Evolutionary conservation across 768 basidiomycete species (phyloP).

Genomic region (Suillus cothurnatus): DNA sequence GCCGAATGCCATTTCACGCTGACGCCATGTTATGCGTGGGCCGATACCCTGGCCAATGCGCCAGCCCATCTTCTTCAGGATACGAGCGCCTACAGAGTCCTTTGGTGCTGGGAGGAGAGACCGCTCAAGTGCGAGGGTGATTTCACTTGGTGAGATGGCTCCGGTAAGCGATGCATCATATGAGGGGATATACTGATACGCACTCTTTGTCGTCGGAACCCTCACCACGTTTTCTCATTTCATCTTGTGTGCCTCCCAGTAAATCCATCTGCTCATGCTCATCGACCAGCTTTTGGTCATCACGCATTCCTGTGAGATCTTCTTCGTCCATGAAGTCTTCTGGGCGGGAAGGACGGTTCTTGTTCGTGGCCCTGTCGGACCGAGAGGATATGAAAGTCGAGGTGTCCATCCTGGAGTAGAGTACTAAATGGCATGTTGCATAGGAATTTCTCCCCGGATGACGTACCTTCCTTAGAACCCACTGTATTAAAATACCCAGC

Average conservation of each 20-base stretch:
- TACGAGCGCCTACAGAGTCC: slow-evolving; percentile 80
- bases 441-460: background rate
- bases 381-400: slow-evolving; percentile 92
- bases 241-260: slow-evolving; percentile 56
- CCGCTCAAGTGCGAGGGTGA: slow-evolving; percentile 61
- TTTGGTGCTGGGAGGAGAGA: slow-evolving; percentile 73
- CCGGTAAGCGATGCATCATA: slow-evolving; percentile 4
- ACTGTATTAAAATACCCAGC: slow-evolving; percentile 97
- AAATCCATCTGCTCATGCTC: slow-evolving; percentile 80
- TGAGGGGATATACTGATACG: background rate
- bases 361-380: slow-evolving; percentile 61
- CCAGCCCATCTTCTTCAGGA: slow-evolving; percentile 98
- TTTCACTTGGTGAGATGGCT: slow-evolving; percentile 46
- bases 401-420: slow-evolving; percentile 86
- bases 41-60: slow-evolving; percentile 90
- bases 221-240: slow-evolving; percentile 32
- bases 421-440: background rate
- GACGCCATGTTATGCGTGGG: slow-evolving; percentile 77
- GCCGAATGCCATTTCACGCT: slow-evolving; percentile 72
- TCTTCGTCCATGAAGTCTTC: slow-evolving; percentile 99
- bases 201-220: slow-evolving; percentile 42
- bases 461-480: slow-evolving; percentile 90
- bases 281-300: slow-evolving; percentile 73
- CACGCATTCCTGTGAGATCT: slow-evolving; percentile 81
- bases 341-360: slow-evolving; percentile 55